phyloP scores from a whole-genome alignment of 352 stramenopile species.

The Phytophthora sp. region DNA sequence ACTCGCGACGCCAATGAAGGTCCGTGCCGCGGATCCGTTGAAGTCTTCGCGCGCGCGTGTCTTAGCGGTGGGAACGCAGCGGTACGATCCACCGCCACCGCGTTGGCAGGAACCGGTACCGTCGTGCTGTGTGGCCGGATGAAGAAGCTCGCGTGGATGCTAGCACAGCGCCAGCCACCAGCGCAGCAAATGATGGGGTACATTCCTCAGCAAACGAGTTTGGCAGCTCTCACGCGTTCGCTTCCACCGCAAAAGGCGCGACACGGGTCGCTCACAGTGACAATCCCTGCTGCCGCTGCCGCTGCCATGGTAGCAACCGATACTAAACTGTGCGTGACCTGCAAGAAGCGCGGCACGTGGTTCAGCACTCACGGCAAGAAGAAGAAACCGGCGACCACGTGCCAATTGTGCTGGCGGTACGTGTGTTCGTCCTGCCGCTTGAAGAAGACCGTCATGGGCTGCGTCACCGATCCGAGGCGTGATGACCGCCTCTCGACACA shows the following conservation, averaged over 20 bases:
- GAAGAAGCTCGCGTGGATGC: slow-evolving; percentile 72
- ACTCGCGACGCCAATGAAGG: slow-evolving; percentile 29
- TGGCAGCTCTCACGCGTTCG: slow-evolving; percentile 30
- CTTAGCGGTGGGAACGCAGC: slow-evolving; percentile 40
- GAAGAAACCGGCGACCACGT: slow-evolving; percentile 44
- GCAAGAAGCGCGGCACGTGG: slow-evolving; percentile 43
- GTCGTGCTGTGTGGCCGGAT: slow-evolving; percentile 64
- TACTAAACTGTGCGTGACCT: slow-evolving; percentile 43
- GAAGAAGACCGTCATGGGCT: slow-evolving; percentile 50
- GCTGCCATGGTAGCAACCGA: slow-evolving; percentile 17
- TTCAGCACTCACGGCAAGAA: slow-evolving; percentile 33
- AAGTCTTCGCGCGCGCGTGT: slow-evolving; percentile 41
- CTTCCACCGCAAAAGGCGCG: slow-evolving; percentile 27
- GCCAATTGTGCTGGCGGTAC: slow-evolving; percentile 51
- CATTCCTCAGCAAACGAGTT: slow-evolving; percentile 25
- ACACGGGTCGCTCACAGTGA: slow-evolving; percentile 35
- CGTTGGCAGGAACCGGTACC: slow-evolving; percentile 38
- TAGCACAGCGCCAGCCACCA: slow-evolving; percentile 37
- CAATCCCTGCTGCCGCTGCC: slow-evolving; percentile 30
- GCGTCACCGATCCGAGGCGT: slow-evolving; percentile 29
- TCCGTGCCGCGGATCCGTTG: slow-evolving; percentile 28
- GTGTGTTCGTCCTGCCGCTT: slow-evolving; percentile 63
- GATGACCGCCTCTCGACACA: slow-evolving; percentile 27
- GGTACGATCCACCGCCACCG: slow-evolving; percentile 36
- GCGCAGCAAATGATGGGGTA: slow-evolving; percentile 18